phyloP scores from a whole-genome alignment of 2,329 filamentous ascomycete species.

The Akanthomyces muscarius region DNA sequence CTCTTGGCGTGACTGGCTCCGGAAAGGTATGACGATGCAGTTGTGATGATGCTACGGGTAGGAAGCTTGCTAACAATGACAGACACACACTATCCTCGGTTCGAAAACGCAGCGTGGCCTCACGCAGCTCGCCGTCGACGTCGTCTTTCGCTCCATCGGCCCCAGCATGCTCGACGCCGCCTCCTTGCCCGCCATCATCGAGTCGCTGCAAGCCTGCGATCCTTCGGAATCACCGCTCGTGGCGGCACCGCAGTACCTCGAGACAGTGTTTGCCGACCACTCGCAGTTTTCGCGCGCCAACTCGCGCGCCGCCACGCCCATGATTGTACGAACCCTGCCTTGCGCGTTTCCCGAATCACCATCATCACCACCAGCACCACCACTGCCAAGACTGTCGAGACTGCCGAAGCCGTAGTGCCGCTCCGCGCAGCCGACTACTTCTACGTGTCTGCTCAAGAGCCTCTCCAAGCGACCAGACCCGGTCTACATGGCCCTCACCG shows the following conservation, averaged over 20 bases:
- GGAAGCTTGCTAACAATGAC: conserved; percentile 15
- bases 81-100: conserved; percentile 96
- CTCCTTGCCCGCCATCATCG: conserved; percentile 58
- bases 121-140: conserved; percentile 85
- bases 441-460: not conserved
- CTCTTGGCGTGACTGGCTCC: conserved; percentile 88
- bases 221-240: conserved; percentile 75
- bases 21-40: conserved; percentile 66
- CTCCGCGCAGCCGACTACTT: conserved; percentile 17
- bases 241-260: conserved; percentile 71
- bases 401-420: conserved; percentile 29
- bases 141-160: conserved; percentile 79
- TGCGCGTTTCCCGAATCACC: conserved; percentile 28
- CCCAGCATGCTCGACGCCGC: conserved; percentile 63
- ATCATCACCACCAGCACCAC: conserved; percentile 17
- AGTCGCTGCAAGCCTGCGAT: conserved; percentile 73
- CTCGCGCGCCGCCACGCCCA: conserved; percentile 65
- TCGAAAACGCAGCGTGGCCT: conserved; percentile 81
- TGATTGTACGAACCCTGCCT: conserved; percentile 53
- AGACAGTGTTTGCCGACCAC: conserved; percentile 68
- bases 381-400: not conserved
- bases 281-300: conserved; percentile 52
- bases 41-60: not conserved
- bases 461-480: conserved; percentile 33
- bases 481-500: conserved; percentile 42